phyloP scores from a whole-genome alignment of 495 filamentous ascomycete species.

The Talaromyces stipitatus region DNA sequence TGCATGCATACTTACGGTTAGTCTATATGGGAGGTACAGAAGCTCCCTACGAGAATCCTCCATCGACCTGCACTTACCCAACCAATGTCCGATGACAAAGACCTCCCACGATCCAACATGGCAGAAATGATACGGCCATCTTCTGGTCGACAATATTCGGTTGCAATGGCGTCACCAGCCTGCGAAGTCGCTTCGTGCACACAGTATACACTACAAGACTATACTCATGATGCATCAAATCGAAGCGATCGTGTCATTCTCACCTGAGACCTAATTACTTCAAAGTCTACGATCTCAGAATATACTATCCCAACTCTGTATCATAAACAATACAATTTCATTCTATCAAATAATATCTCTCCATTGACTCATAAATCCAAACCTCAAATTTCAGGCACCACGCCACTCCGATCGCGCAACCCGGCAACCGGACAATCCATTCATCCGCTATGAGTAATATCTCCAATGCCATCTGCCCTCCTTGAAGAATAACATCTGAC shows the following conservation, averaged over 20 bases:
- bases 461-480: not conserved
- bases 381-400: not conserved
- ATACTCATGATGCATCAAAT: too few relatives aligned
- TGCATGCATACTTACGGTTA: not conserved
- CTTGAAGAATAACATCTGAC: not conserved
- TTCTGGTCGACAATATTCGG: not conserved
- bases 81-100: not conserved
- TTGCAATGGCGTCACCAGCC: not conserved
- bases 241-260: too few relatives aligned
- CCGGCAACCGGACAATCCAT: not conserved
- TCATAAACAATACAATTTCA: not conserved
- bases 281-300: too few relatives aligned
- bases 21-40: not conserved
- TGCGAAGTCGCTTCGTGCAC: not conserved
- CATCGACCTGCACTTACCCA: not conserved
- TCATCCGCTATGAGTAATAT: constrained; percentile 7
- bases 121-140: not conserved
- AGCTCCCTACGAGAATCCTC: not conserved
- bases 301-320: too few relatives aligned
- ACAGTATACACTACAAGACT: too few relatives aligned
- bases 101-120: not conserved
- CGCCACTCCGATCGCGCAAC: constrained; percentile 1
- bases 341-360: not conserved
- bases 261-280: too few relatives aligned
- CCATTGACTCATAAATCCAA: not conserved